Conservation (phyloP, 257 asterid species). For the Solanum clarkiae region DNA sequence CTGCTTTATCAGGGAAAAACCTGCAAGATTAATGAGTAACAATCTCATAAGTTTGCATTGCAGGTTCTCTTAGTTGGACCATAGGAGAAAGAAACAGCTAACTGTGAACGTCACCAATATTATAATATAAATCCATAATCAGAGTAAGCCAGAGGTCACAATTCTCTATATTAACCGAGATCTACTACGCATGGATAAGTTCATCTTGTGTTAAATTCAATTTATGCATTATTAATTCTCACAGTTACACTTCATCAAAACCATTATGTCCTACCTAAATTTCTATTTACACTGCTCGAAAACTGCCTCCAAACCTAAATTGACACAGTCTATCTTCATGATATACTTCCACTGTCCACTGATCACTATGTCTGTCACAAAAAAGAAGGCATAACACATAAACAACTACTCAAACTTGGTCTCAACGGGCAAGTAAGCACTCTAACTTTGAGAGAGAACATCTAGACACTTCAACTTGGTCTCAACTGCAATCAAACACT, state of each 20-base stretch:
- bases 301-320: background rate
- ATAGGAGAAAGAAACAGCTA: background rate
- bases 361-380: background rate
- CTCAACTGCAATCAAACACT: no score
- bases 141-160: background rate
- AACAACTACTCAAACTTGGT: no score
- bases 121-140: background rate
- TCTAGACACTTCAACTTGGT: no score
- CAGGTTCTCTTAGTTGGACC: background rate
- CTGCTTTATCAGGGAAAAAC: conserved; percentile 72
- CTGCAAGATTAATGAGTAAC: conserved; percentile 17
- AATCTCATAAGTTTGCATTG: background rate
- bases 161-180: background rate
- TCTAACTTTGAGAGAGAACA: no score
- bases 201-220: background rate
- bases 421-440: no score
- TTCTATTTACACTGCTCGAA: background rate
- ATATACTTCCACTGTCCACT: background rate
- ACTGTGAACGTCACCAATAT: background rate
- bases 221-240: background rate
- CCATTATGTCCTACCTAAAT: background rate
- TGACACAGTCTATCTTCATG: background rate
- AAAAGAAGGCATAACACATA: no score
- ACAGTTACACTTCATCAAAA: background rate
- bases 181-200: background rate